Evolutionary conservation across 352 stramenopile genomes (phyloP).

Genomic region (Globisporangium radiosum): DNA sequence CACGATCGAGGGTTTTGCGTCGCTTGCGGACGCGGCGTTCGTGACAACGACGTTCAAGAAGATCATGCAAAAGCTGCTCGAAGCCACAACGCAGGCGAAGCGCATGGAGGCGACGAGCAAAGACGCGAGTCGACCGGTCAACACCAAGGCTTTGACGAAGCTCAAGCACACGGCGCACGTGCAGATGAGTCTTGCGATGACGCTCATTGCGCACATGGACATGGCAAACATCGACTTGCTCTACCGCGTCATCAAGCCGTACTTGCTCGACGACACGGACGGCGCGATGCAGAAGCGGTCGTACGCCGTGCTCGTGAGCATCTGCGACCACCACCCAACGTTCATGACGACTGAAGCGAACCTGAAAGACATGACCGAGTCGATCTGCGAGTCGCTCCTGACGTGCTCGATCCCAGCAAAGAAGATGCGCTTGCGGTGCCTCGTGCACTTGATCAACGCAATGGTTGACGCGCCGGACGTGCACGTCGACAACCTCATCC

Average conservation of each 20-base stretch:
- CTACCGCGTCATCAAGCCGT: slow-evolving; percentile 87
- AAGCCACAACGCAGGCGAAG: slow-evolving; percentile 78
- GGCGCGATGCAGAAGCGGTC: slow-evolving; percentile 85
- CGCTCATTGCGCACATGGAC: slow-evolving; percentile 75
- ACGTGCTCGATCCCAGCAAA: slow-evolving; percentile 94
- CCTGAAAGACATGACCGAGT: slow-evolving; percentile 89
- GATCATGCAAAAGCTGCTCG: slow-evolving; percentile 86
- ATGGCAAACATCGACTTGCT: slow-evolving; percentile 66
- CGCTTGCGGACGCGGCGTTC: slow-evolving; percentile 55
- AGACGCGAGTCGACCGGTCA: slow-evolving; percentile 17
- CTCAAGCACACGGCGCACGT: slow-evolving; percentile 61
- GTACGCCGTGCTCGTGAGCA: slow-evolving; percentile 80
- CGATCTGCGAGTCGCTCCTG: slow-evolving; percentile 92
- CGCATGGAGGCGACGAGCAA: slow-evolving; percentile 37
- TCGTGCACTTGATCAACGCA: slow-evolving; percentile 72
- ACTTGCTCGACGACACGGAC: slow-evolving; percentile 82
- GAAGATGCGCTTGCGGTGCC: slow-evolving; percentile 93
- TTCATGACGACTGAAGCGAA: slow-evolving; percentile 76
- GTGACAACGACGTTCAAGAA: slow-evolving; percentile 78
- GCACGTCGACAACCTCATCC: slow-evolving; percentile 78
- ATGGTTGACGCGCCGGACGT: slow-evolving; percentile 75
- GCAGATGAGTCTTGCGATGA: slow-evolving; percentile 75
- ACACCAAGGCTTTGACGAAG: slow-evolving; percentile 39
- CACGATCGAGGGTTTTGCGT: slow-evolving; percentile 79
- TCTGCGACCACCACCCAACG: slow-evolving; percentile 78